Evolutionary conservation across 139 green algal species (phyloP), one percentile per base, ranked within the genome.

Genomic region (Chlamydomonas sp.): DNA sequence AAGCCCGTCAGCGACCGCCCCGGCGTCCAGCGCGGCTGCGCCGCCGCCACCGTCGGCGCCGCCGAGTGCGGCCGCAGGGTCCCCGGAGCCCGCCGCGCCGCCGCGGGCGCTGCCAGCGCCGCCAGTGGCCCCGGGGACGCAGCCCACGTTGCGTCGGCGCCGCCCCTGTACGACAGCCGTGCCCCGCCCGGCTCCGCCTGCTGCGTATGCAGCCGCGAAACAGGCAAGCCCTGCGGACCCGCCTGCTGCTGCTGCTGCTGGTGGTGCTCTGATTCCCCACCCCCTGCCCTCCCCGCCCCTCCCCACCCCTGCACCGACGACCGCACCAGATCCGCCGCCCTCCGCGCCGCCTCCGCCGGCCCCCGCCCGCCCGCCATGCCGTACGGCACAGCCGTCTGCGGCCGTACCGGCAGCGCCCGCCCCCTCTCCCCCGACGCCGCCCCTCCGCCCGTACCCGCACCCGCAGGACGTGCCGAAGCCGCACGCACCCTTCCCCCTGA

Each of bases 121-220:
- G 14, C 60, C 66, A 77, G 57, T 31, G 49, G 64, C 31, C 49
- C 58, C 31, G 14, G 57, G 1, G 79, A 58, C 49, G 58, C 18
- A 0, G 67, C 17, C 16, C 66, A 5, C 66, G 15, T 20, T 3
- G 16, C 2, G 31, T 49, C 31, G 31, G 31, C 31, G 31, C 31
- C 31, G 31, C 31, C 31, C 31, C 31, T 49, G 31, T 49, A 49
- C 31, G 31, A 49, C 31, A 49, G 31, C 31, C 31, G 31, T 49
- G 31, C 31, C 31, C 31, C 31, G 31, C 31, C 31, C 57, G 80
- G 68, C 80, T 86, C 80, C 5, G 80, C 80, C 67, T 78, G 68
- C 9, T 68, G 18, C 60, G 68, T 86, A 69, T 86, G 78, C 68
- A 86, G 69, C 16, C 80, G 80, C 5, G 80, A 86, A 59, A 86